Evolutionary conservation across 331 rosid species (phyloP).

Genomic region (Acacia pycnantha): DNA sequence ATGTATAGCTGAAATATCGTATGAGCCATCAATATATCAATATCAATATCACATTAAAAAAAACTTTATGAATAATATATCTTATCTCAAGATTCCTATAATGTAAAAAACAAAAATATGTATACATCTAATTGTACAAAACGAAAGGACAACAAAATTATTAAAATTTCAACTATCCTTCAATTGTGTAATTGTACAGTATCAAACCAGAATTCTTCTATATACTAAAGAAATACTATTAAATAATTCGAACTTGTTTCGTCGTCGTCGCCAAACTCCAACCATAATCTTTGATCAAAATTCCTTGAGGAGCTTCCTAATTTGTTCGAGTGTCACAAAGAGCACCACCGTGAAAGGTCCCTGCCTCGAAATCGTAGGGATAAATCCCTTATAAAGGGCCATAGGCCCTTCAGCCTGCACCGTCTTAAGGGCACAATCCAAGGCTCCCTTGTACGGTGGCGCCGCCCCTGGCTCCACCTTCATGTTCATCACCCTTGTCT

Average conservation of each 20-base stretch:
- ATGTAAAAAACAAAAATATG: neutral
- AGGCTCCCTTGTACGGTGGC: constrained; percentile 67
- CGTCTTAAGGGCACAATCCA: constrained; percentile 78
- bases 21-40: neutral
- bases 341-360: constrained; percentile 89
- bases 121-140: neutral
- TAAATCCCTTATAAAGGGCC: constrained; percentile 85
- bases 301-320: constrained; percentile 61
- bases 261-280: constrained; percentile 1
- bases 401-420: constrained; percentile 75
- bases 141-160: neutral
- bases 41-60: too few species aligned
- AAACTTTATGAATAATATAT: neutral
- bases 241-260: neutral
- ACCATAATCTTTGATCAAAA: constrained; percentile 24
- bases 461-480: constrained; percentile 57
- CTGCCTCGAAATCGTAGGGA: constrained; percentile 85
- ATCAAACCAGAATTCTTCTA: neutral
- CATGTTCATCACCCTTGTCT: constrained; percentile 95
- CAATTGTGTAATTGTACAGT: neutral
- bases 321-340: constrained; percentile 88
- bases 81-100: neutral
- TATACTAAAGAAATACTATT: neutral
- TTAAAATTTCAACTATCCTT: neutral
- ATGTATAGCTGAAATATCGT: neutral